A percentile compares a stretch with the other conserved stretches of the same genome.
These are phyloP conservation scores for Phalaenopsis hybrid DNA, from an alignment of 116 monocot species.

Conservation along the genomic window DNA sequence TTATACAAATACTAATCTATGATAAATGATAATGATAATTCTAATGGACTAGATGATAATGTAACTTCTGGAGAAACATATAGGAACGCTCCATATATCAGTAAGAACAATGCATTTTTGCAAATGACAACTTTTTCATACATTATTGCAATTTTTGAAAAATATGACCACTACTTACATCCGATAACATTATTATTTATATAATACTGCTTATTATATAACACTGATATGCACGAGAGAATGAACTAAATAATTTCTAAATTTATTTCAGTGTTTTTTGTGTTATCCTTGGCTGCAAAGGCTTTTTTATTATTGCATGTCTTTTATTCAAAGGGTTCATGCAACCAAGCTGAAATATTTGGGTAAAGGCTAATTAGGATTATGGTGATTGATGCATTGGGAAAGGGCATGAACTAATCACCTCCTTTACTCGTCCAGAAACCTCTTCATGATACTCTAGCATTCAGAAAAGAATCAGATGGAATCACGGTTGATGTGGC, in stretches of 20 bases:
- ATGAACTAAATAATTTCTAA: not conserved
- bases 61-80: not conserved
- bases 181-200: not conserved
- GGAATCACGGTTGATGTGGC: conserved; percentile 81
- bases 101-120: not conserved
- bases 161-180: not conserved
- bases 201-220: not conserved
- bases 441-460: conserved; percentile 77
- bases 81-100: not conserved
- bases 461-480: conserved; percentile 64
- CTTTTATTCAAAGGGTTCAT: not conserved
- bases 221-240: not conserved
- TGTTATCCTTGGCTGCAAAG: not conserved
- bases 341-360: not conserved
- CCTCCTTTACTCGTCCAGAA: conserved; percentile 41
- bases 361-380: not conserved
- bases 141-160: not conserved
- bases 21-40: not conserved
- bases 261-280: not conserved
- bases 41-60: not conserved
- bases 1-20: not conserved
- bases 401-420: conserved; percentile 3
- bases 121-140: not conserved
- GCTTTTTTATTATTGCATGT: not conserved
- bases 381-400: not conserved